Percentiles rank a stretch among this genome's conserved stretches.
Evolutionary conservation across 202 grass and related monocot genomes (phyloP).

Genomic region (Panicum virgatum): DNA sequence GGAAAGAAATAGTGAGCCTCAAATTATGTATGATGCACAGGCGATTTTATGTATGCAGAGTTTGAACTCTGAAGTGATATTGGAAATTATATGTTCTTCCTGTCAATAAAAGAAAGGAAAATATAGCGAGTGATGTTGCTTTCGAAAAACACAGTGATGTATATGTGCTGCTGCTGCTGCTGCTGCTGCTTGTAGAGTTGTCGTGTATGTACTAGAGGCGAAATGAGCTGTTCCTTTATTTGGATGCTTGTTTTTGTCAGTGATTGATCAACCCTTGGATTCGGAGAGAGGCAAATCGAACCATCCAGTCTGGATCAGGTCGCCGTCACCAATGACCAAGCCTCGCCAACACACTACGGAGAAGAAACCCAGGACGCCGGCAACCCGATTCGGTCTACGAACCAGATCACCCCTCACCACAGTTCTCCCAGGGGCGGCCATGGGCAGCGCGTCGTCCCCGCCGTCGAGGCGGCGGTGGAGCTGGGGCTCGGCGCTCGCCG

Average conservation of each 20-base stretch:
- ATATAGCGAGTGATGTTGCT: background rate
- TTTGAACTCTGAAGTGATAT: background rate
- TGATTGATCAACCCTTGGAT: background rate
- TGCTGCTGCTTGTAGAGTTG: too few species aligned
- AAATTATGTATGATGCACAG: background rate
- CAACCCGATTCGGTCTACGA: background rate
- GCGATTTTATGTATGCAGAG: background rate
- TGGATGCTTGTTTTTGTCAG: background rate
- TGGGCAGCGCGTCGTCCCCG: constrained; percentile 29
- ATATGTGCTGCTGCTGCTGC: too few species aligned
- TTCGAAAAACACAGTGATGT: background rate
- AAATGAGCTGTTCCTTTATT: background rate
- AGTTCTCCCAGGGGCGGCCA: background rate
- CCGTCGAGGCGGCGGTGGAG: constrained; percentile 42
- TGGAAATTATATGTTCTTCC: background rate
- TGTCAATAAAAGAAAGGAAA: background rate
- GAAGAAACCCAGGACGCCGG: background rate
- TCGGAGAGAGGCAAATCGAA: background rate
- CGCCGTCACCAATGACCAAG: background rate
- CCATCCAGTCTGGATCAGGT: background rate
- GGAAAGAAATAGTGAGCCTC: background rate
- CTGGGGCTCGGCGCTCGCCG: constrained; percentile 68
- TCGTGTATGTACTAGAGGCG: too few species aligned
- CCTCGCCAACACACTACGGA: background rate
- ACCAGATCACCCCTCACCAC: too few species aligned